Base-by-base conservation (phyloP, 148 eudicot genomes). In the Nepenthes mirabilis region DNA sequence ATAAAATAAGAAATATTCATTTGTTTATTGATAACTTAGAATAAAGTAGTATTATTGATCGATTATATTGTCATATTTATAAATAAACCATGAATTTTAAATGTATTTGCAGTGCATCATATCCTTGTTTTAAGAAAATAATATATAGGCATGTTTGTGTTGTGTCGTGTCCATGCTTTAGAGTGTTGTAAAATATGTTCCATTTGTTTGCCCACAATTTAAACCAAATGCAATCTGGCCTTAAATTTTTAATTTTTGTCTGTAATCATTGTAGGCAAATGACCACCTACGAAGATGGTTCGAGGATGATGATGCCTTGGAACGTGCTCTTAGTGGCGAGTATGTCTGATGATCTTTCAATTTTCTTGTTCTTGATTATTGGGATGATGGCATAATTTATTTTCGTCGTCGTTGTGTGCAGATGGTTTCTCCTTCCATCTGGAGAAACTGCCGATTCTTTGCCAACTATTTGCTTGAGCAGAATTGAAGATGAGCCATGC, bases 231-330 rank as follows among this genome's bases (percentile, higher is more conserved):
- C 11, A 51, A 66, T 59, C 10, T 13, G 43, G 37, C 47, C 34
- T 43, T 14, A 11, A 65, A 33, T 57, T 65, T 23, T 23, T 72
- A 35, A 72, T 6, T 5, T 14, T 11, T 57, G 52, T 12, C 37
- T 14, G n/a, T 48, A 2, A 9, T 32, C 56, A n/a, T 73, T 72
- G 40, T 12, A 91, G 98, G 98, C 98, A 57, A 78, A 68, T 70
- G 84, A 79, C 76, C 75, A 83, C 54, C 71, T 91, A 23, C 75
- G 73, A 56, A 86, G 63, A 67, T 91, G 98, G 94, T 91, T 88
- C 58, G 68, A 73, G 56, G 97, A 91, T 60, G 94, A 91, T 62
- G 96, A 91, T 74, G 99, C 96, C 65, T 72, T 93, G 61, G 99
- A 93, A 69, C 84, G 99, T 74, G 95, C 99, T 45, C 65, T 80